phyloP scores from a whole-genome alignment of 257 asterid genomes.

The Cinchona pubescens region DNA sequence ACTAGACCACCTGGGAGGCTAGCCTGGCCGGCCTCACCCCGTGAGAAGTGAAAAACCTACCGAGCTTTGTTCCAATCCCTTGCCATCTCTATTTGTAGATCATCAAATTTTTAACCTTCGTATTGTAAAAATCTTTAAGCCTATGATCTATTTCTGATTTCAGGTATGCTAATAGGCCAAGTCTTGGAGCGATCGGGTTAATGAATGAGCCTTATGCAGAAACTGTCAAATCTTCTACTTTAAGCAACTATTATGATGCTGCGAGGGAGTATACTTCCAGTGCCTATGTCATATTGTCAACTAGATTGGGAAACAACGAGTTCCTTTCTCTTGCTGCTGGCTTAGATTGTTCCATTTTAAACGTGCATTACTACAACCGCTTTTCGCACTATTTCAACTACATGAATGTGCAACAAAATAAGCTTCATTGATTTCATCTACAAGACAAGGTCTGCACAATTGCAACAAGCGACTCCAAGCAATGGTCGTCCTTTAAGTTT shows the following conservation, averaged over 20 bases:
- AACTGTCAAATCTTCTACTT: constrained; percentile 31
- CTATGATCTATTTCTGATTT: too few species aligned
- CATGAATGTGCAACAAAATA: constrained; percentile 47
- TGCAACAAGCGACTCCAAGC: constrained; percentile 37
- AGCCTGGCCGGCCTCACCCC: too few species aligned
- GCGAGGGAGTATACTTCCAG: constrained; percentile 43
- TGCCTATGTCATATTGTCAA: constrained; percentile 52
- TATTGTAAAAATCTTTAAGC: too few species aligned
- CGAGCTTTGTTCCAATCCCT: too few species aligned
- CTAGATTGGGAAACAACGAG: constrained; percentile 53
- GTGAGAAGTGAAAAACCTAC: too few species aligned
- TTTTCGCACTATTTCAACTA: constrained; percentile 32
- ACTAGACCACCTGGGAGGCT: too few species aligned
- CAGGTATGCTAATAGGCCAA: constrained; percentile 49
- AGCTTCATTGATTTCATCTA: constrained; percentile 46
- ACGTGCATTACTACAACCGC: constrained; percentile 68
- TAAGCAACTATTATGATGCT: constrained; percentile 46
- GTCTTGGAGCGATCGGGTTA: constrained; percentile 60
- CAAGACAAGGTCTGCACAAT: constrained; percentile 32
- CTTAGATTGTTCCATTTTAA: constrained; percentile 44
- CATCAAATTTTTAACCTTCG: too few species aligned
- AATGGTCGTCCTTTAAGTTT: constrained; percentile 52
- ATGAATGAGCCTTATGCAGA: constrained; percentile 67
- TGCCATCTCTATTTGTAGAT: too few species aligned
- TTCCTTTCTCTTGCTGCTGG: constrained; percentile 44